A percentile compares a stretch with the other conserved stretches of the same genome.
Evolutionary conservation across 176 grass and related monocot species (phyloP).

Genomic region (Rhynchospora breviuscula): DNA sequence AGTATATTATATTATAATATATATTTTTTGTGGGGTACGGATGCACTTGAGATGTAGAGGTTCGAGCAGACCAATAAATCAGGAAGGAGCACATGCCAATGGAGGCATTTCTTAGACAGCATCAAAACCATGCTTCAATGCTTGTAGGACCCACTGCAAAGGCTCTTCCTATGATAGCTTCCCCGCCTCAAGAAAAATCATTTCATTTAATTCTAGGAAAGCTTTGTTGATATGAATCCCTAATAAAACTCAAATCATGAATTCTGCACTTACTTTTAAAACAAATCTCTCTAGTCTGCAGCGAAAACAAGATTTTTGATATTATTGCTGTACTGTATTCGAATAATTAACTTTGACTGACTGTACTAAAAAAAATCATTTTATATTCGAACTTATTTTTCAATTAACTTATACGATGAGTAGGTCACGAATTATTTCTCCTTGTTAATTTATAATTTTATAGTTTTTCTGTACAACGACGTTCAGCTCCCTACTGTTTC

Average conservation of each 20-base stretch:
- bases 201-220: background rate
- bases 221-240: background rate
- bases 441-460: too few species aligned
- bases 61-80: conserved; percentile 19
- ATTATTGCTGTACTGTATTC: too few species aligned
- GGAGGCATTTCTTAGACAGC: conserved; percentile 17
- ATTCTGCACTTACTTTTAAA: background rate
- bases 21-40: background rate
- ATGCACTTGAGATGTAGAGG: conserved; percentile 19
- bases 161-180: background rate
- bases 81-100: conserved; percentile 12
- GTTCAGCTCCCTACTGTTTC: too few species aligned
- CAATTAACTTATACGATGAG: too few species aligned
- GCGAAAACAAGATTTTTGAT: too few species aligned
- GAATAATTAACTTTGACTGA: too few species aligned
- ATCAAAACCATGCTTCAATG: conserved; percentile 15
- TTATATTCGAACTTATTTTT: too few species aligned
- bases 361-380: too few species aligned
- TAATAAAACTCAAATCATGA: background rate
- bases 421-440: too few species aligned
- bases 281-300: too few species aligned
- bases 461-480: too few species aligned
- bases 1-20: background rate
- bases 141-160: background rate
- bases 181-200: background rate